Base-by-base conservation (phyloP, 345 rosid species). In the Conringia planisiliqua region DNA sequence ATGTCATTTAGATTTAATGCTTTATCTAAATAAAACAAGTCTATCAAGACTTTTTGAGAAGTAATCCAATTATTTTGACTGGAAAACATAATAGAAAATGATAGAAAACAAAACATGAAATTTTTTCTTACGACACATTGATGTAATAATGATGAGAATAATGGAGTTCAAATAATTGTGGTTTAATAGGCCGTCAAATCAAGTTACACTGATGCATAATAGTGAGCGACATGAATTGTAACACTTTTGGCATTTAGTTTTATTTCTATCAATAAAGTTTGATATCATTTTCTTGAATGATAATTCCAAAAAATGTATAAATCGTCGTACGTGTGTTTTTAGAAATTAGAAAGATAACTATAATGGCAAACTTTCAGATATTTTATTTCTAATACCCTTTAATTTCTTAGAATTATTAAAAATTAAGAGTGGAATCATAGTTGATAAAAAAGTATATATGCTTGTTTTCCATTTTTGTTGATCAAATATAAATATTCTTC, bases 111-210 rank as follows among this genome's bases (percentile, higher is more conserved):
- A 67, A 62, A 22, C 29, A 60, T 12, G 24, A 50, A 17, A 1
- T 20, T 24, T 18, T 44, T 63, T 55, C 66, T 70, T 56, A 70
- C 71, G 76, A 76, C 64, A 64, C 17, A 55, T 44, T 70, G 50
- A 55, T 63, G 80, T 56, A 48, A 70, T 63, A 63, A 70, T 76
- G 80, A 70, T 76, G 75, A 70, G n/a, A 70, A 63, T 48, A 38
- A 18, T 62, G 22, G 18, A 60, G 71, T 76, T 55, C 76, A 70
- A 44, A 44, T 7, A 10, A 35, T 63, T 56, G 66, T 9, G 35
- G 22, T 6, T 54, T 70, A 68, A 22, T 51, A 9, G 57, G 62
- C 57, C 18, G 47, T 76, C 71, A 76, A 76, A 76, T 63, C 75
- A 76, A 51, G 32, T 33, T 44, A 63, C 60, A 33, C 4, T 55